phyloP scores from a whole-genome alignment of 2,329 filamentous ascomycete species.

The Xenoacremonium recifei region DNA sequence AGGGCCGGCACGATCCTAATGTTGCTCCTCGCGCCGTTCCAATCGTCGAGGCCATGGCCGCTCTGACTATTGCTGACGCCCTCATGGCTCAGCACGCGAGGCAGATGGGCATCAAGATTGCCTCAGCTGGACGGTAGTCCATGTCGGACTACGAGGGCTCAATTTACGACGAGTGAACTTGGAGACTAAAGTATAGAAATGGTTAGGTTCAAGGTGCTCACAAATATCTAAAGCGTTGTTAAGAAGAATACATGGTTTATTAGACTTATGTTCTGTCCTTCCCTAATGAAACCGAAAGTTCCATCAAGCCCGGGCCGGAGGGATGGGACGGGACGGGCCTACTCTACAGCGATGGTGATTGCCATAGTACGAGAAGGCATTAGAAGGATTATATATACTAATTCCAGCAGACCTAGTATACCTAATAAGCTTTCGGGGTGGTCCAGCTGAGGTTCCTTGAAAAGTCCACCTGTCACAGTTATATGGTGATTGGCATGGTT shows the following conservation, averaged over 20 bases:
- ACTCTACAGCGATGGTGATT: slow-evolving; percentile 15
- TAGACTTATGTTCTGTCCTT: slow-evolving; percentile 22
- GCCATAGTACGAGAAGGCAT: slow-evolving; percentile 11
- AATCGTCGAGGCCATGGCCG: slow-evolving; percentile 89
- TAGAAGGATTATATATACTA: too few relatives aligned
- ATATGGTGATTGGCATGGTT: too few relatives aligned
- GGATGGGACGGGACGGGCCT: slow-evolving; percentile 11
- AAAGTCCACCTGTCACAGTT: too few relatives aligned
- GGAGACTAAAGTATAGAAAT: slow-evolving; percentile 18
- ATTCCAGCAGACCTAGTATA: too few relatives aligned
- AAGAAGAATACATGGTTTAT: slow-evolving; percentile 19
- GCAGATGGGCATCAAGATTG: slow-evolving; percentile 37
- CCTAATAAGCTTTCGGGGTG: too few relatives aligned
- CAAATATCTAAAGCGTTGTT: slow-evolving; percentile 20
- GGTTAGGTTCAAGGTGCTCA: slow-evolving; percentile 17
- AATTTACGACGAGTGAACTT: slow-evolving; percentile 13
- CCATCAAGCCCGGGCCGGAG: slow-evolving; percentile 12
- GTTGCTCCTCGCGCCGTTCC: slow-evolving; percentile 86
- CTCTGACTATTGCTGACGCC: slow-evolving; percentile 83
- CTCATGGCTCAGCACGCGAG: slow-evolving; percentile 76
- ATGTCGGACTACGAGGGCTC: slow-evolving; percentile 16
- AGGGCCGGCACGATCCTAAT: slow-evolving; percentile 91
- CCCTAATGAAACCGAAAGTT: slow-evolving; percentile 18
- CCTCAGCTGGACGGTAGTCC: slow-evolving; percentile 19
- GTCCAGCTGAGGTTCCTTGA: too few relatives aligned